These are phyloP conservation scores for Hyphodiscus hymeniophilus DNA, from an alignment of 495 filamentous ascomycete genomes.

Conservation along the genomic window DNA sequence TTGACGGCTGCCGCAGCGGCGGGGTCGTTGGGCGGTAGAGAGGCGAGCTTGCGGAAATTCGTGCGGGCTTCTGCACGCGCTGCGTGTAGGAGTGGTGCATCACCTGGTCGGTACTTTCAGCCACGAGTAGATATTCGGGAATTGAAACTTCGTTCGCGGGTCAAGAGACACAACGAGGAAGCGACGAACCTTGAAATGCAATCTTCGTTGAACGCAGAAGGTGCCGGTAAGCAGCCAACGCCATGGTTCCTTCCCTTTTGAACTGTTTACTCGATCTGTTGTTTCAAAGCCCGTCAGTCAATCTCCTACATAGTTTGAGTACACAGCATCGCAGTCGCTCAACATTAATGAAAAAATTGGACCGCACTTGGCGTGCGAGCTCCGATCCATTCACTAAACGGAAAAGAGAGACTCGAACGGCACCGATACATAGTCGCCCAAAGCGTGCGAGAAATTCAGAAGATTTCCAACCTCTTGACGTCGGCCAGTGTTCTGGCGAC, in stretches of 20 bases:
- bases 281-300: neutral
- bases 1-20: constrained; percentile 46
- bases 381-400: too few relatives aligned
- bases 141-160: too few relatives aligned
- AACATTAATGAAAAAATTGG: neutral
- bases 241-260: constrained; percentile 34
- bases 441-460: too few relatives aligned
- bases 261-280: neutral
- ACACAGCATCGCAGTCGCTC: neutral
- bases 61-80: constrained; percentile 62
- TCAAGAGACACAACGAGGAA: too few relatives aligned
- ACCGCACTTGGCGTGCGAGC: neutral
- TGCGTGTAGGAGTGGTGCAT: constrained; percentile 53
- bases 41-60: constrained; percentile 59
- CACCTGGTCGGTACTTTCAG: constrained; percentile 50
- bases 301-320: neutral
- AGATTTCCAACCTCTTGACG: too few relatives aligned
- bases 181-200: constrained; percentile 67
- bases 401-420: too few relatives aligned
- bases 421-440: too few relatives aligned
- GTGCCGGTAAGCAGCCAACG: constrained; percentile 71
- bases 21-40: constrained; percentile 42
- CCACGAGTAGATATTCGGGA: too few relatives aligned
- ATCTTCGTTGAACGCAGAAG: constrained; percentile 74
- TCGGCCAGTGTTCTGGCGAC: too few relatives aligned